Conservation (phyloP, 73 alveolate genomes). For the Paramecium primaurelia region DNA sequence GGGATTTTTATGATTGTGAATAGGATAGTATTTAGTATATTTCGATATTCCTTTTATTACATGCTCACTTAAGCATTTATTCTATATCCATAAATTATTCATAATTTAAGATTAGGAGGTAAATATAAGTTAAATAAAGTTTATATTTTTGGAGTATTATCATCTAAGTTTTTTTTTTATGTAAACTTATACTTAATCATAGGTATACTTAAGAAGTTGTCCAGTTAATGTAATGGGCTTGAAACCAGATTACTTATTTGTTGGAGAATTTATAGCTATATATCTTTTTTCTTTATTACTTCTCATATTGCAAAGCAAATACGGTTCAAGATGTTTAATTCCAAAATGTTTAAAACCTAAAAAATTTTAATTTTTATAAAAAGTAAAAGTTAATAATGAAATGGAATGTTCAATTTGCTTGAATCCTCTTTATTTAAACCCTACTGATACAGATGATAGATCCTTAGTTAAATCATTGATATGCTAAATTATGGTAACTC, state of each 20-base stretch:
- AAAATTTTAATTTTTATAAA: not conserved
- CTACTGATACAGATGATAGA: not conserved
- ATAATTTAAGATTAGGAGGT: not conserved
- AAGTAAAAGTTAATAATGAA: not conserved
- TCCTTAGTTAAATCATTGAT: not conserved
- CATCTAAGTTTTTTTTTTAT: not conserved
- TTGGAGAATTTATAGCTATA: not conserved
- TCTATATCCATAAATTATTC: not conserved
- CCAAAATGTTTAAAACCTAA: not conserved
- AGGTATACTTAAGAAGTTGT: not conserved
- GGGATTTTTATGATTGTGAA: not conserved
- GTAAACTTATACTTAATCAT: not conserved
- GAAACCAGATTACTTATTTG: not conserved
- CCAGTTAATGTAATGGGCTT: not conserved
- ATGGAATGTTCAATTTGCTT: not conserved
- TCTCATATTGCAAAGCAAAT: not conserved
- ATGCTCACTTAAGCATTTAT: not conserved
- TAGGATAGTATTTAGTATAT: not conserved
- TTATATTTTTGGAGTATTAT: not conserved
- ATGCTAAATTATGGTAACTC: not conserved
- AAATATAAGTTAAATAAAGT: not conserved
- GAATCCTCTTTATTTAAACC: not conserved
- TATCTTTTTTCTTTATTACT: not conserved
- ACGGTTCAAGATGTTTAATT: not conserved
- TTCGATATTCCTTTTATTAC: not conserved